Evolutionary conservation across 2,329 filamentous ascomycete genomes (phyloP), one percentile per base, ranked within the genome.

Genomic region (Daldinia sp.): DNA sequence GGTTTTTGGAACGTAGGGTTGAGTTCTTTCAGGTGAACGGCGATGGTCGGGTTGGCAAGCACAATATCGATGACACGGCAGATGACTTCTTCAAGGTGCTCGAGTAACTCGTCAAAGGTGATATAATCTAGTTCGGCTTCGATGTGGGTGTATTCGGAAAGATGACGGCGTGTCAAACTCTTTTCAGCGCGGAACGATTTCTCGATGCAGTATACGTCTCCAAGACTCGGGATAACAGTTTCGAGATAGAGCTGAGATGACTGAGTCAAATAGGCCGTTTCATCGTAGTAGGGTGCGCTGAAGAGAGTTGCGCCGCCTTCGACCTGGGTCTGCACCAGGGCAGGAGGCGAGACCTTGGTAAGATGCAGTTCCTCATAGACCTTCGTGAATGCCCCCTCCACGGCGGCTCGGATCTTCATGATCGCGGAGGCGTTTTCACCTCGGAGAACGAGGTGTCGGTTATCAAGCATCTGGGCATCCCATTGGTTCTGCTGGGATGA

Each of bases 111-210:
- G 73, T 92, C 88, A 78, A 99, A 99, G 74, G 88, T 89, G 83
- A 99, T 97, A 79, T 96, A 98, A 84, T 98, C 96, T 67, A 99
- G 87, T 81, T 99, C 96, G 66, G 91, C 95, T 83, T 99, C 96
- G 74, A 99, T 88, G 83, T 99, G 96, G 1, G 94, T 97, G 85
- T 98, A 99, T 82, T 99, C 96, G 54, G 93, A 93, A 76, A 99
- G 83, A 57, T 99, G 96, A 77, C 96, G 93, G 69, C 96, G 92
- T 56, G 96, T 99, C 65, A 98, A 86, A 6, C 92, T 95, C 84
- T 98, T 98, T 82, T 99, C 96, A 13, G 96, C 96, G 69, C 96
- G 94, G 90, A 99, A 99, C 1, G 95, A 98, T 81, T 97, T 97
- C 82, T 97, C 94, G 76, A 99, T 95, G 79, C 95, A 98, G 87